Conservation (phyloP, 208 protist species). For the Acanthamoeba castellanii region DNA sequence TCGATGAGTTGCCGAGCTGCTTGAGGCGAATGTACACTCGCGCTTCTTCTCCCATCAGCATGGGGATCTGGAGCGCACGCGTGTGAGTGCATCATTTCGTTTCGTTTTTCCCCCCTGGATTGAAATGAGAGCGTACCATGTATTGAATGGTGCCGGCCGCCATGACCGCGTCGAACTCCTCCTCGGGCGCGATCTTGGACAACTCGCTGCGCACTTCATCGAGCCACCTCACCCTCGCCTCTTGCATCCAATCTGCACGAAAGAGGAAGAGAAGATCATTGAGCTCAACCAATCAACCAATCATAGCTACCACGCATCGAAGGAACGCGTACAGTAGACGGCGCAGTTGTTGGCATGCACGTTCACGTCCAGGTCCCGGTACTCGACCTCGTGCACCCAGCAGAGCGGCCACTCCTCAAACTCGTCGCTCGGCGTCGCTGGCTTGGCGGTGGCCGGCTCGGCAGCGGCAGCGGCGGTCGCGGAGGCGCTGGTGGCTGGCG, state of each 20-base stretch:
- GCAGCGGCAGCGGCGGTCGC: background rate
- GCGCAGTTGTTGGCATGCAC: conserved; percentile 35
- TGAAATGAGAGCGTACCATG: background rate
- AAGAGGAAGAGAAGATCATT: background rate
- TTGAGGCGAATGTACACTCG: conserved; percentile 2
- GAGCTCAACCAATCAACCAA: background rate
- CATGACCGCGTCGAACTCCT: conserved; percentile 22
- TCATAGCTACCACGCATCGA: background rate
- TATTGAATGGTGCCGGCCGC: conserved; percentile 21
- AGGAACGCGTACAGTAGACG: background rate
- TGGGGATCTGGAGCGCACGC: background rate
- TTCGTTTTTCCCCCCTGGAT: background rate
- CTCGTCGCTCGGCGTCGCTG: background rate
- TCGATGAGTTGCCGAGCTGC: background rate
- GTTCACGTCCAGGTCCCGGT: conserved; percentile 29
- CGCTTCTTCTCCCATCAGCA: conserved; percentile 3
- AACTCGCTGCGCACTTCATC: background rate
- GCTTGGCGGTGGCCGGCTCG: background rate
- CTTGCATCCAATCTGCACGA: conserved; percentile 35
- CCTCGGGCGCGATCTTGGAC: conserved; percentile 21
- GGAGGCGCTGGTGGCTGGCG: background rate
- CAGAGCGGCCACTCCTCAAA: background rate
- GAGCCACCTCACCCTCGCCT: conserved; percentile 29
- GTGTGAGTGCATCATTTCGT: background rate
- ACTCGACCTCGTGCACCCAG: conserved; percentile 50